These are phyloP conservation scores for Backusella psychrophila DNA, from an alignment of 192 early-diverging fungal species.

Conservation along the genomic window DNA sequence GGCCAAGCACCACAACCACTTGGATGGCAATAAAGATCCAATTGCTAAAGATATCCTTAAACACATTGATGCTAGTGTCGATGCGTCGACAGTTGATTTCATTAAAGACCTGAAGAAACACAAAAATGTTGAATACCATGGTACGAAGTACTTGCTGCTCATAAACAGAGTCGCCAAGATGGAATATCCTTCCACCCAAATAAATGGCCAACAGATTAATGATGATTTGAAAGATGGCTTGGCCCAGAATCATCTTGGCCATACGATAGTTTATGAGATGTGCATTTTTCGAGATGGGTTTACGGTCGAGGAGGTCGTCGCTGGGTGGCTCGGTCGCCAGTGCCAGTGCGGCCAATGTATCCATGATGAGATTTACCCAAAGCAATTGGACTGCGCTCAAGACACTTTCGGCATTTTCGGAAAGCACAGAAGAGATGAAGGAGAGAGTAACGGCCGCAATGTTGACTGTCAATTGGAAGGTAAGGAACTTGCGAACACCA, in stretches of 20 bases:
- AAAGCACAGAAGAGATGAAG: conserved; percentile 61
- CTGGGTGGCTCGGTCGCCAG: conserved; percentile 89
- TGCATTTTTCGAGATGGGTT: conserved; percentile 74
- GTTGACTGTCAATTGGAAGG: conserved; percentile 84
- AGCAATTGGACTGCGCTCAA: conserved; percentile 88
- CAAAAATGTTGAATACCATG: conserved; percentile 91
- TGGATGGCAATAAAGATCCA: conserved; percentile 78
- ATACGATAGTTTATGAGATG: conserved; percentile 81
- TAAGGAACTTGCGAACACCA: conserved; percentile 80
- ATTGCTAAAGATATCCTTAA: conserved; percentile 81
- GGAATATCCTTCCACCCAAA: conserved; percentile 58
- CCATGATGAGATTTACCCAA: conserved; percentile 95
- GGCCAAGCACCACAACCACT: conserved; percentile 65
- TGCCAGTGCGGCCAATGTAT: conserved; percentile 88
- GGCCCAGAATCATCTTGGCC: conserved; percentile 88
- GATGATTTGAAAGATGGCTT: conserved; percentile 85
- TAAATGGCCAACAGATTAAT: conserved; percentile 66
- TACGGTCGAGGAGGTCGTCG: conserved; percentile 74
- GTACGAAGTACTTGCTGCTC: conserved; percentile 58
- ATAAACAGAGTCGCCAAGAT: conserved; percentile 44
- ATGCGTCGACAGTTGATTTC: conserved; percentile 90
- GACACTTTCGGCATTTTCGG: conserved; percentile 64
- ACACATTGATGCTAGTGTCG: conserved; percentile 77
- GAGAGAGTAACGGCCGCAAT: conserved; percentile 73
- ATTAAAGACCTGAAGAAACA: conserved; percentile 93